These are phyloP conservation scores for Curvularia hawaiiensis DNA, from an alignment of 2,329 filamentous ascomycete genomes.

Conservation along the genomic window DNA sequence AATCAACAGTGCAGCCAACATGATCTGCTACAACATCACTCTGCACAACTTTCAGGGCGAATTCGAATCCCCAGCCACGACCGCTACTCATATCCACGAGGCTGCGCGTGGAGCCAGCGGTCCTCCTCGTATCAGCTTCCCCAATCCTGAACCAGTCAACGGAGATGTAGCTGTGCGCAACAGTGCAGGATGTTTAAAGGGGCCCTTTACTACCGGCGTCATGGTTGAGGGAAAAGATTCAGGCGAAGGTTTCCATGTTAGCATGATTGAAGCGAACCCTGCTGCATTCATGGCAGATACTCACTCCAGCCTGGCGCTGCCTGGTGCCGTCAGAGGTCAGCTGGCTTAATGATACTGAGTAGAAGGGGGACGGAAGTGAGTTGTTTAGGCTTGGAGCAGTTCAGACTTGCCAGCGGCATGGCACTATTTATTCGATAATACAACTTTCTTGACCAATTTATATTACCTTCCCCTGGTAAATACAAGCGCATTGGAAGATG, in stretches of 20 bases:
- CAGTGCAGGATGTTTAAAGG: slow-evolving; percentile 34
- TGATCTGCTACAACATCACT: slow-evolving; percentile 58
- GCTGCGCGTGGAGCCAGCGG: slow-evolving; percentile 53
- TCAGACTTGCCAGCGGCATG: neutral
- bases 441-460: neutral
- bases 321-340: slow-evolving; percentile 61
- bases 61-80: slow-evolving; percentile 58
- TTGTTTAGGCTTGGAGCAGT: neutral
- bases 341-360: slow-evolving; percentile 17
- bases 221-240: slow-evolving; percentile 54
- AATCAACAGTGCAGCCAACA: slow-evolving; percentile 54
- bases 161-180: slow-evolving; percentile 21
- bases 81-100: slow-evolving; percentile 63
- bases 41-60: slow-evolving; percentile 57
- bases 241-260: slow-evolving; percentile 56
- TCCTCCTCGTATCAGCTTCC: slow-evolving; percentile 53
- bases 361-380: neutral
- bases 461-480: too few relatives aligned
- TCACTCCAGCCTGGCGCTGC: slow-evolving; percentile 58
- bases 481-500: too few relatives aligned
- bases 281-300: slow-evolving; percentile 59
- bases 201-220: slow-evolving; percentile 34
- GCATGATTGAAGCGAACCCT: slow-evolving; percentile 58
- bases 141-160: slow-evolving; percentile 28
- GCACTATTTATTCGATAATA: neutral